Evolutionary conservation across 2,329 filamentous ascomycete genomes (phyloP).

Genomic region (Microascus cirrosus): DNA sequence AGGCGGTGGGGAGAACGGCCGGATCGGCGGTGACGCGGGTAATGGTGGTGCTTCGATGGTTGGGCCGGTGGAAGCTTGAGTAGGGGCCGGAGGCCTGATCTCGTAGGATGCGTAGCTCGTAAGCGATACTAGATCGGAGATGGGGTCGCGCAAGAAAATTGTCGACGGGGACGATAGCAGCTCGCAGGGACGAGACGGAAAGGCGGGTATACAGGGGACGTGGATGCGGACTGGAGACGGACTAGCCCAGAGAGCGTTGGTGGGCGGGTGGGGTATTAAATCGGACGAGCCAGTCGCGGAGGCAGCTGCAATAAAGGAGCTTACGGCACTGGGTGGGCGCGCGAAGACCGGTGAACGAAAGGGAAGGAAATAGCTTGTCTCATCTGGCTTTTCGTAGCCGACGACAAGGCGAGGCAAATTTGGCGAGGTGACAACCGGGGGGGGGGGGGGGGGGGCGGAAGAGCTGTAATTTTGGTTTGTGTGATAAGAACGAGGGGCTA

Average conservation of each 20-base stretch:
- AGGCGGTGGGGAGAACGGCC: neutral
- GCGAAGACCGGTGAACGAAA: conserved; percentile 3
- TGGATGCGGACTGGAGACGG: conserved; percentile 1
- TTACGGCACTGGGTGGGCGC: neutral
- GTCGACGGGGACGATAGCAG: neutral
- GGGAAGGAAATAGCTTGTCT: conserved; percentile 29
- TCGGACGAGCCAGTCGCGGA: neutral
- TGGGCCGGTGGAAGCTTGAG: neutral
- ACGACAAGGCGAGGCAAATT: conserved; percentile 10
- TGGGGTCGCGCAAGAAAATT: neutral
- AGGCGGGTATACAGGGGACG: neutral
- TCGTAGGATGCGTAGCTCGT: neutral
- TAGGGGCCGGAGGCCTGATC: neutral
- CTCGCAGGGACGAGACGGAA: neutral
- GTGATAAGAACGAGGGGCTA: conserved; percentile 4
- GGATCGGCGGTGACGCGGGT: neutral
- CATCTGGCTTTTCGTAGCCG: conserved; percentile 25
- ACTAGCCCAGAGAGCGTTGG: neutral
- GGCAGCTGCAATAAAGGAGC: neutral
- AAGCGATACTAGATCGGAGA: neutral
- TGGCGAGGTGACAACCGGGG: conserved; percentile 1
- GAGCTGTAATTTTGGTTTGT: conserved; percentile 1
- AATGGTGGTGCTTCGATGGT: neutral
- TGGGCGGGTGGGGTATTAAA: conserved; percentile 3
- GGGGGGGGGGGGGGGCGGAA: no score